These are phyloP conservation scores for Smallanthus sonchifolius DNA, from an alignment of 129 eudicot species.

Conservation along the genomic window DNA sequence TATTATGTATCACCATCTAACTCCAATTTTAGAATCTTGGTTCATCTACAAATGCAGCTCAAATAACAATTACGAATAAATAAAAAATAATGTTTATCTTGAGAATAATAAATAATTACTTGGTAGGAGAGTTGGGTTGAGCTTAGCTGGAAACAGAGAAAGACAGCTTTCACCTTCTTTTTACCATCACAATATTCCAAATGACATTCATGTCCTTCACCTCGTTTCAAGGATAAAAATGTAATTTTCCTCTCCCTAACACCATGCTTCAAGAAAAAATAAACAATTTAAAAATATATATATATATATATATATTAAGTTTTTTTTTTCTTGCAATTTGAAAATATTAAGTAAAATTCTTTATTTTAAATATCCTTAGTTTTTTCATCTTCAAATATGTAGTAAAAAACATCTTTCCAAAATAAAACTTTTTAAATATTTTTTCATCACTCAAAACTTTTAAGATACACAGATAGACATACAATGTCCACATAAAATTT, in stretches of 20 bases:
- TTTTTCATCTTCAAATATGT: neutral
- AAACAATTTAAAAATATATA: neutral
- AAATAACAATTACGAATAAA: neutral
- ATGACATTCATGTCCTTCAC: neutral
- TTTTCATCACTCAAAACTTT: no score
- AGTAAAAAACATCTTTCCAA: neutral
- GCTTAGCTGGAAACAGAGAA: neutral
- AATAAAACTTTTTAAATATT: no score
- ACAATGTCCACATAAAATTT: neutral
- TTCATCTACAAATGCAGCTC: neutral
- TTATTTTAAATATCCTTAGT: neutral
- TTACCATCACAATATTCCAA: neutral
- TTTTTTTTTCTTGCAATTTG: no score
- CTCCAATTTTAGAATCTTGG: no score
- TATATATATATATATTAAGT: no score
- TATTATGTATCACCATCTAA: no score
- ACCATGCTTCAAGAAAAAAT: neutral
- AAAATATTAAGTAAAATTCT: no score
- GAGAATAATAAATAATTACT: neutral
- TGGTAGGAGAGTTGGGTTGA: neutral
- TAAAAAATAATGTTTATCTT: neutral
- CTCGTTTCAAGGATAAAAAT: neutral
- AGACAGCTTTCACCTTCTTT: slow-evolving; percentile 4
- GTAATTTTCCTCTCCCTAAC: neutral
- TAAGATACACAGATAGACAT: no score